These are phyloP conservation scores for Sclerotinia minor DNA, from an alignment of 2,329 filamentous ascomycete genomes.

Conservation along the genomic window DNA sequence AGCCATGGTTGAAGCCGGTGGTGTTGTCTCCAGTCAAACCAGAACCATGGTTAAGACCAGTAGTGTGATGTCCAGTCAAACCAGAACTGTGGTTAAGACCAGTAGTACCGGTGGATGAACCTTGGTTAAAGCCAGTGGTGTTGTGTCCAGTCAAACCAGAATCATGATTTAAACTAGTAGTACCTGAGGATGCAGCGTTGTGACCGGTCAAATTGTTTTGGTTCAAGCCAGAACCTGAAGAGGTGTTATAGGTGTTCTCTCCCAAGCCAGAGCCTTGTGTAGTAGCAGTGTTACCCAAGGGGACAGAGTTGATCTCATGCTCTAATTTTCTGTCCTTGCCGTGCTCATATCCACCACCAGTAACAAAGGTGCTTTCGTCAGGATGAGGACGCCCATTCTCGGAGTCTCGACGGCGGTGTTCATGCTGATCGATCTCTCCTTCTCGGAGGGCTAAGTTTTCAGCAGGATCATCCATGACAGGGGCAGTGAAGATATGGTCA, in stretches of 20 bases:
- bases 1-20: not conserved
- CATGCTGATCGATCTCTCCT: conserved; percentile 11
- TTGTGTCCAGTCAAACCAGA: not conserved
- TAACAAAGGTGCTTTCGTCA: not conserved
- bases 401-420: conserved; percentile 5
- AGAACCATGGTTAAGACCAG: not conserved
- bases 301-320: not conserved
- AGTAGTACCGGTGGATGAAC: not conserved
- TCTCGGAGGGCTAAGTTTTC: conserved; percentile 1
- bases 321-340: conserved; percentile 15
- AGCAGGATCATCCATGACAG: conserved; percentile 17
- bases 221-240: conserved; percentile 1
- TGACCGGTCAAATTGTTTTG: not conserved
- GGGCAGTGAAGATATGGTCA: conserved; percentile 19
- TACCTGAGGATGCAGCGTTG: not conserved
- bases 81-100: not conserved
- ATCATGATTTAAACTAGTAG: not conserved
- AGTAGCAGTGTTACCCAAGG: conserved; percentile 14
- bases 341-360: conserved; percentile 11
- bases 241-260: conserved; percentile 4
- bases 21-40: conserved; percentile 2
- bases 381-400: not conserved
- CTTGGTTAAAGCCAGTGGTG: not conserved
- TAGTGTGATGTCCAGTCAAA: not conserved
- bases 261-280: conserved; percentile 12